A percentile compares a stretch with the other conserved stretches of the same genome.
Conservation (phyloP, 192 early-diverging fungal genomes). For the Dissophora ornata region DNA sequence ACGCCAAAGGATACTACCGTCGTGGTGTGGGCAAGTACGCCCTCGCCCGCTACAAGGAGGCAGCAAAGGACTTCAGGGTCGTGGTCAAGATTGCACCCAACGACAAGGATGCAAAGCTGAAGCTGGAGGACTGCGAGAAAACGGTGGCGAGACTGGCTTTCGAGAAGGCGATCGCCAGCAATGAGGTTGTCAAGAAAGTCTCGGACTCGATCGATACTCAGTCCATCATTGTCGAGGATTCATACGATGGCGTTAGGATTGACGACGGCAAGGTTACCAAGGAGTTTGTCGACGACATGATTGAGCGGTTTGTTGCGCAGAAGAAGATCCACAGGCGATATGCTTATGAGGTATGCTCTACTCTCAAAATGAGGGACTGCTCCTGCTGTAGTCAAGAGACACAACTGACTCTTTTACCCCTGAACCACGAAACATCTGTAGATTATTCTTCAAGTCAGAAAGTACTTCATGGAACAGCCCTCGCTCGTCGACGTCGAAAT, state of each 20-base stretch:
- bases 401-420: too few relatives aligned
- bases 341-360: slow-evolving; percentile 68
- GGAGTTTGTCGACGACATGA: slow-evolving; percentile 83
- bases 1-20: slow-evolving; percentile 95
- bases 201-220: slow-evolving; percentile 61
- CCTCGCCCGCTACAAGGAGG: slow-evolving; percentile 87
- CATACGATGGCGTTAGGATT: slow-evolving; percentile 89
- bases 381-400: too few relatives aligned
- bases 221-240: slow-evolving; percentile 69
- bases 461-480: slow-evolving; percentile 77
- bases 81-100: slow-evolving; percentile 78
- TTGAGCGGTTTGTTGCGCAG: slow-evolving; percentile 85
- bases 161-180: slow-evolving; percentile 90
- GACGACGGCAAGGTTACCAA: slow-evolving; percentile 76
- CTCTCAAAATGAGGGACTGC: too few relatives aligned
- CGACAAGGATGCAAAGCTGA: slow-evolving; percentile 82
- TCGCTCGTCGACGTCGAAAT: slow-evolving; percentile 90
- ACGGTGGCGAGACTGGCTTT: slow-evolving; percentile 88
- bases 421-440: slow-evolving; percentile 14
- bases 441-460: slow-evolving; percentile 83
- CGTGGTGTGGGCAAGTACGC: slow-evolving; percentile 91
- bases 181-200: slow-evolving; percentile 69
- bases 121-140: slow-evolving; percentile 91
- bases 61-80: slow-evolving; percentile 77
- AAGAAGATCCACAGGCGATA: slow-evolving; percentile 94